These are phyloP conservation scores for Polyporus arcularius DNA, from an alignment of 768 basidiomycete species.

Conservation along the genomic window DNA sequence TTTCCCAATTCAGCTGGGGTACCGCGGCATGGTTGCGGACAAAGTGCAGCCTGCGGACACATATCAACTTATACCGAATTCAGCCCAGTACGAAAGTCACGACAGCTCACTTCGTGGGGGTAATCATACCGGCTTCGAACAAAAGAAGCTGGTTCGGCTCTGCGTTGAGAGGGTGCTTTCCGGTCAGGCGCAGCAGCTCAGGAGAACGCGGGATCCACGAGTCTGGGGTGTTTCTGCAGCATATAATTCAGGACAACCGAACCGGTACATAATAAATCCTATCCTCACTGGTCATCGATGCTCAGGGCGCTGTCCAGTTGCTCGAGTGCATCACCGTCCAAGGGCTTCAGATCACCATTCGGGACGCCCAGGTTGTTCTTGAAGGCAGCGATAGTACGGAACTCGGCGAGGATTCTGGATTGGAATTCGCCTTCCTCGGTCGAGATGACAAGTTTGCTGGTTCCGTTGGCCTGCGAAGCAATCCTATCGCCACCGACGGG, in stretches of 20 bases:
- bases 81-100: neutral
- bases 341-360: constrained; percentile 9
- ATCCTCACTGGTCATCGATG: constrained; percentile 24
- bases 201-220: constrained; percentile 24
- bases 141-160: constrained; percentile 17
- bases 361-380: constrained; percentile 16
- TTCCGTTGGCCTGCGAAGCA: neutral
- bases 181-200: constrained; percentile 19
- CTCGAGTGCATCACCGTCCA: constrained; percentile 16
- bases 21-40: constrained; percentile 25
- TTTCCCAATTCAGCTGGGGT: constrained; percentile 23
- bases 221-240: constrained; percentile 20
- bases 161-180: constrained; percentile 24
- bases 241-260: neutral
- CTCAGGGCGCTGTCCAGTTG: constrained; percentile 22
- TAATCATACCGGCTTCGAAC: constrained; percentile 23
- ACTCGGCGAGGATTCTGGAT: constrained; percentile 12
- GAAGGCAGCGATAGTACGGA: constrained; percentile 7
- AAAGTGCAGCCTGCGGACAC: constrained; percentile 20
- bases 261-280: neutral
- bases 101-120: constrained; percentile 22
- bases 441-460: neutral
- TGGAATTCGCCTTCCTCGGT: neutral
- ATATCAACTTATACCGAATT: too few relatives aligned
- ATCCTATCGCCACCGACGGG: neutral